These are phyloP conservation scores for Aspergillus sp. DNA, from an alignment of 2,329 filamentous ascomycete species.

Conservation along the genomic window DNA sequence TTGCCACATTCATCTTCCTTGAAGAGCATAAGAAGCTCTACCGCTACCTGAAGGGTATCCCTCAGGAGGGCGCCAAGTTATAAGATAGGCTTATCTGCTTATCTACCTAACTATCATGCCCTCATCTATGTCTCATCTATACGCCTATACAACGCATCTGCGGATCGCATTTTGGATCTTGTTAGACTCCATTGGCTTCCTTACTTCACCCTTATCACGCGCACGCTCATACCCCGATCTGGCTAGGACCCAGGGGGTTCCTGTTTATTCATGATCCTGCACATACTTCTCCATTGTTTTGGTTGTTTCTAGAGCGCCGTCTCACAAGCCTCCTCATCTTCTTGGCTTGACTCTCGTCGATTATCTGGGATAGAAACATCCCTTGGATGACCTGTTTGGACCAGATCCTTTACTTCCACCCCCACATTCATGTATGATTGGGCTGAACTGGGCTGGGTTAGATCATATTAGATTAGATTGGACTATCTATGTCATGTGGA, in stretches of 20 bases:
- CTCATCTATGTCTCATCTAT: neutral
- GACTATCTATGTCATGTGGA: neutral
- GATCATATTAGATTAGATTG: neutral
- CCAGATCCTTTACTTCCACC: neutral
- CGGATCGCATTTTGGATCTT: neutral
- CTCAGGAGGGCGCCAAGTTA: slow-evolving; percentile 48
- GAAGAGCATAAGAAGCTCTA: slow-evolving; percentile 72
- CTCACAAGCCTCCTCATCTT: neutral
- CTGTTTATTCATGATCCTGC: neutral
- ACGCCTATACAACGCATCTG: neutral
- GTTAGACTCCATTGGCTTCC: neutral
- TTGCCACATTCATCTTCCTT: slow-evolving; percentile 68
- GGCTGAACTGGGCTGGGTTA: neutral
- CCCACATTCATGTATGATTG: neutral
- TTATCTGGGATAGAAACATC: neutral
- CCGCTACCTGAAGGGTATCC: slow-evolving; percentile 45
- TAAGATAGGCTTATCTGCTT: slow-evolving; percentile 14
- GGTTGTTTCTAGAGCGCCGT: neutral
- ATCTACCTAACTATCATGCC: neutral
- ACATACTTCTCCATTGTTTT: neutral
- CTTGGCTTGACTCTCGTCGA: neutral
- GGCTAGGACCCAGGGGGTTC: neutral
- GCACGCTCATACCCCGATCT: neutral
- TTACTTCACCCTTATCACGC: neutral
- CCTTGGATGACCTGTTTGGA: neutral